Conservation (phyloP, 2,329 filamentous ascomycete genomes). For the Fusarium sp. region DNA sequence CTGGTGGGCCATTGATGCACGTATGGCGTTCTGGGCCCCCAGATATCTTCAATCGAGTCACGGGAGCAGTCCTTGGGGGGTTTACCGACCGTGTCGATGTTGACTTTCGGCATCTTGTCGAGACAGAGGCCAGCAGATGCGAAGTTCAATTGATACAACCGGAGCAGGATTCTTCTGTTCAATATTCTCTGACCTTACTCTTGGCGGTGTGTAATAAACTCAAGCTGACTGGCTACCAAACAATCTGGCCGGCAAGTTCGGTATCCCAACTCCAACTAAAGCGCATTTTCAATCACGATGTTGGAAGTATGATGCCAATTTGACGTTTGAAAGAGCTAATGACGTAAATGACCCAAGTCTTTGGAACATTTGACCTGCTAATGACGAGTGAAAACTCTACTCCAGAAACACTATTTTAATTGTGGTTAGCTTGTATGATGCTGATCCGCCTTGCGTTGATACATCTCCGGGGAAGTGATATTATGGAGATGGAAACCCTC, state of each 20-base stretch:
- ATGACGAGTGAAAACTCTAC: neutral
- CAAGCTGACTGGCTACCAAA: neutral
- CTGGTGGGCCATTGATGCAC: constrained; percentile 3
- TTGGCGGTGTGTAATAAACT: neutral
- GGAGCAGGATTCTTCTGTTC: too few relatives aligned
- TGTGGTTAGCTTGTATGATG: neutral
- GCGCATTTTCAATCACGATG: neutral
- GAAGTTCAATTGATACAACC: too few relatives aligned
- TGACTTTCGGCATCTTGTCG: too few relatives aligned
- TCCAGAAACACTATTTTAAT: neutral
- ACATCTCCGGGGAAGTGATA: neutral
- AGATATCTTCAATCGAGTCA: neutral
- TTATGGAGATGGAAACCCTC: neutral
- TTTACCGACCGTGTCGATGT: too few relatives aligned
- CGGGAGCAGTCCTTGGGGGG: neutral
- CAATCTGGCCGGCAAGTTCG: neutral
- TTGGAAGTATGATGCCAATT: neutral
- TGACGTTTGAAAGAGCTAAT: neutral
- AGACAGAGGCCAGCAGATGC: too few relatives aligned
- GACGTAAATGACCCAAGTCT: neutral
- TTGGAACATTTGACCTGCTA: neutral
- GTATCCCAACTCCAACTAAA: neutral
- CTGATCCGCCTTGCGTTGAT: neutral
- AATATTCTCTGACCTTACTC: neutral
- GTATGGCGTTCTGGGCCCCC: neutral